These are phyloP conservation scores for Blastocystis sp. DNA, from an alignment of 352 stramenopile genomes.

Conservation along the genomic window DNA sequence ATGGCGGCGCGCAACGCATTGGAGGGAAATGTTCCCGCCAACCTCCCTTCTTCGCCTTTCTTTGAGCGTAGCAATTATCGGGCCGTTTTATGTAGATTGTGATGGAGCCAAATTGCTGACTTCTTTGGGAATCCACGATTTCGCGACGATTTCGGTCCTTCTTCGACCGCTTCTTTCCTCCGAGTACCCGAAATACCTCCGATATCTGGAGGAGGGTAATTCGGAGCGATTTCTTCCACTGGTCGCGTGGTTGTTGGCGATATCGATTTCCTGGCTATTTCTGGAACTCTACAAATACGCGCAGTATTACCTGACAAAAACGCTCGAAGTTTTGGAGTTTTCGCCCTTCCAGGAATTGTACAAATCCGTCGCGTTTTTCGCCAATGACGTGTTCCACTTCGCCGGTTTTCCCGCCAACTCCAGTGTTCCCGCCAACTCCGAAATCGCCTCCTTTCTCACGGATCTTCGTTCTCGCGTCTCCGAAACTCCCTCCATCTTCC, in stretches of 20 bases:
- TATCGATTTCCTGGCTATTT: constrained; percentile 21
- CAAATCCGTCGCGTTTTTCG: background rate
- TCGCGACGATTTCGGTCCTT: background rate
- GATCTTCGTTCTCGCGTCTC: background rate
- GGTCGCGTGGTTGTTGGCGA: background rate
- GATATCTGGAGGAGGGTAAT: constrained; percentile 30
- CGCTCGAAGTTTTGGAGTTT: background rate
- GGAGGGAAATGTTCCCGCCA: background rate
- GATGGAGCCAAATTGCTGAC: background rate
- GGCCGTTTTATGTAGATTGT: background rate
- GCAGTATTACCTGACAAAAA: constrained; percentile 29
- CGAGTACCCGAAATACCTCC: background rate
- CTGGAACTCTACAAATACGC: constrained; percentile 36
- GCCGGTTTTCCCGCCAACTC: background rate
- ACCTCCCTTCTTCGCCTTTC: background rate
- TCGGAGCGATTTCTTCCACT: background rate
- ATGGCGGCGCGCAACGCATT: background rate
- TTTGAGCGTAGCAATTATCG: background rate
- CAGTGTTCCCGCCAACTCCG: background rate
- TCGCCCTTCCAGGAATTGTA: constrained; percentile 1
- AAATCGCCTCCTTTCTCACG: background rate
- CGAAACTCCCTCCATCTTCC: background rate
- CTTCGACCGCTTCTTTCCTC: background rate
- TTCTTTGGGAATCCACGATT: background rate
- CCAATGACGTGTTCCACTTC: background rate